phyloP scores from a whole-genome alignment of 768 basidiomycete species.

The Tephrocybe sp. region DNA sequence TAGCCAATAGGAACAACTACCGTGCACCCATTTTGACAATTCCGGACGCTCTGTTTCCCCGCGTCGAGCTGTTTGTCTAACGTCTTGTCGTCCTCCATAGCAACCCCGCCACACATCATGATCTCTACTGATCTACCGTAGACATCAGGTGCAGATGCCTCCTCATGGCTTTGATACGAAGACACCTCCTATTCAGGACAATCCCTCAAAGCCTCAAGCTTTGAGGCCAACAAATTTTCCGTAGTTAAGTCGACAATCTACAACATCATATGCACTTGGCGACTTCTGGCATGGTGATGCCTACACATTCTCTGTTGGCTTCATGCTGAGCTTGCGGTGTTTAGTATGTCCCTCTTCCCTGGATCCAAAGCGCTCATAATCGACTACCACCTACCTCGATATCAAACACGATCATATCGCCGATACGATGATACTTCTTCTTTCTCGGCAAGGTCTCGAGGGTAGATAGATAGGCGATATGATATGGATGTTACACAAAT shows the following conservation, averaged over 20 bases:
- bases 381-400: too few relatives aligned
- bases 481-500: background rate
- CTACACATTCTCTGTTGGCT: too few relatives aligned
- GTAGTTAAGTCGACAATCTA: background rate
- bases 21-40: background rate
- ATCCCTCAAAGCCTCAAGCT: too few relatives aligned
- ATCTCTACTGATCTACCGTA: background rate
- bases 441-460: background rate
- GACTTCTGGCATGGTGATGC: background rate
- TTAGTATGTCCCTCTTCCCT: too few relatives aligned
- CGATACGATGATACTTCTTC: too few relatives aligned
- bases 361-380: too few relatives aligned
- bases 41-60: background rate
- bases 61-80: background rate
- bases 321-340: too few relatives aligned
- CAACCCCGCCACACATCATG: slow-evolving; percentile 2
- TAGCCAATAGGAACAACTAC: background rate
- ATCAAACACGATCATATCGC: too few relatives aligned
- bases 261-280: background rate
- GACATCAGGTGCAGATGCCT: too few relatives aligned
- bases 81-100: slow-evolving; percentile 1
- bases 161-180: too few relatives aligned
- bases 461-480: background rate
- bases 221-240: background rate
- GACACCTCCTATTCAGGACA: too few relatives aligned